These are phyloP conservation scores for Globisporangium recalcitrans DNA, from an alignment of 352 stramenopile species.

Conservation along the genomic window DNA sequence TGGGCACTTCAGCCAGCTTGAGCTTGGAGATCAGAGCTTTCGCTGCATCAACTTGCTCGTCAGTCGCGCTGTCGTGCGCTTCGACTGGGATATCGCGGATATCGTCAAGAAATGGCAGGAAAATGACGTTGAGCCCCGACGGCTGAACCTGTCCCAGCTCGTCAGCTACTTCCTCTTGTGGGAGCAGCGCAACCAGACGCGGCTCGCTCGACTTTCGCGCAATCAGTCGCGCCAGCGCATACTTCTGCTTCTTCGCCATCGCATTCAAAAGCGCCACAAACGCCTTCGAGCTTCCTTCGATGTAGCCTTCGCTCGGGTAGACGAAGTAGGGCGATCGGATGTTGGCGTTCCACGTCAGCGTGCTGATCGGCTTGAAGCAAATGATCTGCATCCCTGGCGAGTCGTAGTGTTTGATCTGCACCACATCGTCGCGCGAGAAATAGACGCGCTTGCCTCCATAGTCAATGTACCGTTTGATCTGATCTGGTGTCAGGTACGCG, in stretches of 20 bases:
- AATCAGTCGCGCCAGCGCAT: slow-evolving; percentile 64
- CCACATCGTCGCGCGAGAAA: slow-evolving; percentile 72
- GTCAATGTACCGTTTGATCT: slow-evolving; percentile 73
- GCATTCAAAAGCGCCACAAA: slow-evolving; percentile 65
- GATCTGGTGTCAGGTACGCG: slow-evolving; percentile 57
- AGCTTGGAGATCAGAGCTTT: slow-evolving; percentile 68
- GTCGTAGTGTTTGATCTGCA: slow-evolving; percentile 78
- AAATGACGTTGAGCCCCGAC: slow-evolving; percentile 71
- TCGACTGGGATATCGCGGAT: slow-evolving; percentile 64
- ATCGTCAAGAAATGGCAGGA: slow-evolving; percentile 78
- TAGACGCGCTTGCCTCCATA: slow-evolving; percentile 78
- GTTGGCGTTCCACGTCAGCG: slow-evolving; percentile 65
- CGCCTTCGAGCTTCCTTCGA: slow-evolving; percentile 66
- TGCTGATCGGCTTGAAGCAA: slow-evolving; percentile 60
- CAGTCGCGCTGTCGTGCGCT: slow-evolving; percentile 25
- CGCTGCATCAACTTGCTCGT: slow-evolving; percentile 57
- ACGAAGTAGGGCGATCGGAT: slow-evolving; percentile 76
- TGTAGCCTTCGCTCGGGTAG: slow-evolving; percentile 74
- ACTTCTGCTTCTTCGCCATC: slow-evolving; percentile 62
- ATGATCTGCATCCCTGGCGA: slow-evolving; percentile 72
- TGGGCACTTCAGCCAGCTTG: slow-evolving; percentile 63
- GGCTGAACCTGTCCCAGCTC: slow-evolving; percentile 78
- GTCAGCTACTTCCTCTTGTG: slow-evolving; percentile 71
- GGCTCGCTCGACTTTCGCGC: slow-evolving; percentile 71
- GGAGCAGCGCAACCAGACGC: slow-evolving; percentile 65